Evolutionary conservation across 495 filamentous ascomycete genomes (phyloP).

Genomic region (Lepidopterella palustris): DNA sequence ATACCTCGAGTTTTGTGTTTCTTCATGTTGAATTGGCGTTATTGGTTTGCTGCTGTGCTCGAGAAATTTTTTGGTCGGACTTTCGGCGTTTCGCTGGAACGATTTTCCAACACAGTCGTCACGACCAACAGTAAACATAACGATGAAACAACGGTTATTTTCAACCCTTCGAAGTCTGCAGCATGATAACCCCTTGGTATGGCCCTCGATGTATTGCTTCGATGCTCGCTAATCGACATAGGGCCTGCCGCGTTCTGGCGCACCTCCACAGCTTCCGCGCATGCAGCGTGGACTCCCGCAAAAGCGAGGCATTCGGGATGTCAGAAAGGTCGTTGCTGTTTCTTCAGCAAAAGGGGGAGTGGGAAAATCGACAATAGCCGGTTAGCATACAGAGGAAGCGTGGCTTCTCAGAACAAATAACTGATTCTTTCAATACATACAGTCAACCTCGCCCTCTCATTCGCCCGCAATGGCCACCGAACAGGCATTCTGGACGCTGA

Average conservation of each 20-base stretch:
- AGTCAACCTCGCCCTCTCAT: conserved; percentile 83
- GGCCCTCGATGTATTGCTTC: conserved; percentile 2
- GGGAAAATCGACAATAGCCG: conserved; percentile 89
- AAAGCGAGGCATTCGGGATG: conserved; percentile 69
- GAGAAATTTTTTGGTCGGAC: background rate
- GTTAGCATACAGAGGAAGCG: too few relatives aligned
- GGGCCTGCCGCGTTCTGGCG: conserved; percentile 77
- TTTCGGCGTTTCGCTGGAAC: background rate
- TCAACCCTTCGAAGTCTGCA: conserved; percentile 55
- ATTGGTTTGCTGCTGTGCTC: background rate
- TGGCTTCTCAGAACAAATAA: background rate
- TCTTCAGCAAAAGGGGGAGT: conserved; percentile 96
- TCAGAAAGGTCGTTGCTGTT: conserved; percentile 82
- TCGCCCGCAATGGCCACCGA: conserved; percentile 70
- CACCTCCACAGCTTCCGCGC: conserved; percentile 63
- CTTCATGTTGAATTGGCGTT: conserved; percentile 20
- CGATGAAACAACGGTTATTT: conserved; percentile 55
- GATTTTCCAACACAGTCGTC: conserved; percentile 6
- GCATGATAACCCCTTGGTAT: conserved; percentile 93
- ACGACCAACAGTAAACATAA: background rate
- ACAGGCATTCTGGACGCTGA: conserved; percentile 90
- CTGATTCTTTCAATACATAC: background rate
- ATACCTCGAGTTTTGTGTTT: conserved; percentile 28
- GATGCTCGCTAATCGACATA: conserved; percentile 30
- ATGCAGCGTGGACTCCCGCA: conserved; percentile 80